Base-by-base conservation (phyloP, 1,139 yeast species). In the Debaryomyces fabryi region DNA sequence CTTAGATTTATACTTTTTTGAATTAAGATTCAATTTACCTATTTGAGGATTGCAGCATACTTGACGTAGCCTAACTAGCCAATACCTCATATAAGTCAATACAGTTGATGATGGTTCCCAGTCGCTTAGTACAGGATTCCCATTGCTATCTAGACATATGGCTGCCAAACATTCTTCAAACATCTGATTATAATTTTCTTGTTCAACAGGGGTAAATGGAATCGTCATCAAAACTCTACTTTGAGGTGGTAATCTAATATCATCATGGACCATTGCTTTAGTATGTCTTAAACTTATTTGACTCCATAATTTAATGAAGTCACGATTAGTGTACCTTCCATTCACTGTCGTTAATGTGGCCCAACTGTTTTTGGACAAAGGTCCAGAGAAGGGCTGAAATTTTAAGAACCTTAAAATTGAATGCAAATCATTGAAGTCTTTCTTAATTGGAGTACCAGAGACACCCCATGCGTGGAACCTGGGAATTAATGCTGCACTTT, bases 391-490 rank as follows among this genome's bases (percentile, higher is more conserved):
- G 0, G 98, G 98, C 44, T 74, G 74, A 25, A 82, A 65, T 51
- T 85, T 75, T 52, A 91, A 68, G 59, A 89, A 92, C 15, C 81
- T 76, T 34, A 91, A 63, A 6, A 90, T 75, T 0, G 96, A 86
- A 47, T 79, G 83, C 48, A 91, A 70, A 65, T 92, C 97, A 42
- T 72, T 69, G 49, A 88, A 68, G 41, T 80, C 74, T 54, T 81
- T 82, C 53, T 83, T 82, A 9, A 91, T 86, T 0, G 98, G 96
- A 0, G 99, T 93, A 6, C 99, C 99, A 0, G 96, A 88, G 0
- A 91, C 97, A 6, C 96, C 97, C 98, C 98, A 93, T 0, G 96
- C 83, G 68, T 93, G 97, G 46, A 82, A 80, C 46, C 97, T 72
- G 3, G 96, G 96, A 21, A 93, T 81, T 36, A 88, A 70, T 3